Percentiles rank a stretch among this genome's conserved stretches.
These are phyloP conservation scores for Kodamaea fungicola DNA, from an alignment of 1,139 yeast species.

Conservation along the genomic window DNA sequence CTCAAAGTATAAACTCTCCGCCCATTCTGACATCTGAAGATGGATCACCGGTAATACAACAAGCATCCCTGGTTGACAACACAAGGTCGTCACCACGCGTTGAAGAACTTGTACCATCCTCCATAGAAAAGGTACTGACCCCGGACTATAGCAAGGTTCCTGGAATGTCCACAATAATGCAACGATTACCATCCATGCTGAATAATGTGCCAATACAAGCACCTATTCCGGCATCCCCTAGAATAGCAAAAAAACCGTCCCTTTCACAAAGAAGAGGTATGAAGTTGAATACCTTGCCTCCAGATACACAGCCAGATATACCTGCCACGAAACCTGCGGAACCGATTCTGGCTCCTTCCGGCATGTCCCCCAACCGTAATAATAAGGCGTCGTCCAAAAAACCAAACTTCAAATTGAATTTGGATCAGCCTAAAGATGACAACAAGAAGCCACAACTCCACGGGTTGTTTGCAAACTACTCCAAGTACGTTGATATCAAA, in stretches of 20 bases:
- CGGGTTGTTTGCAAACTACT: slow-evolving; percentile 74
- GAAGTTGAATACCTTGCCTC: slow-evolving; percentile 26
- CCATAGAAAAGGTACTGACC: slow-evolving; percentile 7
- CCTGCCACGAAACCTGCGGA: slow-evolving; percentile 11
- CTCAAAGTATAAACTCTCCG: slow-evolving; percentile 26
- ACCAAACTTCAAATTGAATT: slow-evolving; percentile 38
- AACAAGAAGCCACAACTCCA: slow-evolving; percentile 29
- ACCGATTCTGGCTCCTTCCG: slow-evolving; percentile 23
- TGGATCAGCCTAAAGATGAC: slow-evolving; percentile 17
- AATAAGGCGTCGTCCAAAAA: slow-evolving; percentile 38
- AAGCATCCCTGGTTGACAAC: slow-evolving; percentile 5
- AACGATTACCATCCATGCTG: slow-evolving; percentile 5
- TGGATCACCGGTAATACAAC: slow-evolving; percentile 4
- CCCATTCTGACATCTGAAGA: slow-evolving; percentile 13
- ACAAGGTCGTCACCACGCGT: slow-evolving; percentile 8
- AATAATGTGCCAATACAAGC: slow-evolving; percentile 7
- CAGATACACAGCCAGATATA: background rate
- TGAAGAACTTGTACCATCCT: slow-evolving; percentile 15
- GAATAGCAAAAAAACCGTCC: slow-evolving; percentile 42
- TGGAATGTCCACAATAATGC: slow-evolving; percentile 1
- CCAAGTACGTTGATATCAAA: slow-evolving; percentile 84
- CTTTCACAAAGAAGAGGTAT: slow-evolving; percentile 60
- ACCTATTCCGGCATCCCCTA: slow-evolving; percentile 10
- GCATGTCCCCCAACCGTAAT: background rate
- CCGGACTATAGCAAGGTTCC: slow-evolving; percentile 1